A percentile compares a stretch with the other conserved stretches of the same genome.
Conservation (phyloP, 345 rosid genomes). For the Hirschfeldia incana region DNA sequence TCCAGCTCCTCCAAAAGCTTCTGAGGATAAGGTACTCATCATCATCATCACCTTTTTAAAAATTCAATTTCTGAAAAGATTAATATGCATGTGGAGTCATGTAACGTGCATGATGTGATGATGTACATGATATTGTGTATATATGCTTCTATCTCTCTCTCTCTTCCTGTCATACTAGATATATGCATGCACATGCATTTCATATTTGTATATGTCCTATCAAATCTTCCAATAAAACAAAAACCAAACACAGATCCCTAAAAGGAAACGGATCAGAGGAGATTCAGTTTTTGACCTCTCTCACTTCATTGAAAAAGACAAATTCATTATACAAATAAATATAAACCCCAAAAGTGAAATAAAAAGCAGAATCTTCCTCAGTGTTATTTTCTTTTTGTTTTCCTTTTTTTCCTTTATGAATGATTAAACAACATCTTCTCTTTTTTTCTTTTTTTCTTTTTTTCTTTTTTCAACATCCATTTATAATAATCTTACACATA, state of each 20-base stretch:
- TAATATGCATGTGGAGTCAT: slow-evolving; percentile 22
- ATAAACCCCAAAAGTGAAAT: not conserved
- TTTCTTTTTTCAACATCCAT: not conserved
- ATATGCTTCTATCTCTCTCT: slow-evolving; percentile 12
- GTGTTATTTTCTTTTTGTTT: not conserved
- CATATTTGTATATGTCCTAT: slow-evolving; percentile 33
- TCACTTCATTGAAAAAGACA: slow-evolving; percentile 20
- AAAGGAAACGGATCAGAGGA: slow-evolving; percentile 37
- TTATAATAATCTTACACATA: not conserved
- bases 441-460: not conserved
- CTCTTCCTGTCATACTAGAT: slow-evolving; percentile 31
- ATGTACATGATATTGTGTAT: slow-evolving; percentile 26
- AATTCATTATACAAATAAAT: slow-evolving; percentile 20
- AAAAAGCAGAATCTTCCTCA: slow-evolving; percentile 26
- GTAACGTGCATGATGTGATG: slow-evolving; percentile 26
- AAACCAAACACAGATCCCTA: slow-evolving; percentile 41
- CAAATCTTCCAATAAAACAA: slow-evolving; percentile 42
- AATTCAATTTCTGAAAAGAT: slow-evolving; percentile 16
- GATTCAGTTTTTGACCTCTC: slow-evolving; percentile 38
- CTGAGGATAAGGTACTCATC: slow-evolving; percentile 78
- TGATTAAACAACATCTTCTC: not conserved
- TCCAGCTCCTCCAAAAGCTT: slow-evolving; percentile 53
- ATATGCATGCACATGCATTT: slow-evolving; percentile 43
- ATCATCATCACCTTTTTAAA: slow-evolving; percentile 14
- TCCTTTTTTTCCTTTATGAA: slow-evolving; percentile 8